Evolutionary conservation across 371 early-diverging fungal genomes (phyloP).

Genomic region (Mortierella polycephala): DNA sequence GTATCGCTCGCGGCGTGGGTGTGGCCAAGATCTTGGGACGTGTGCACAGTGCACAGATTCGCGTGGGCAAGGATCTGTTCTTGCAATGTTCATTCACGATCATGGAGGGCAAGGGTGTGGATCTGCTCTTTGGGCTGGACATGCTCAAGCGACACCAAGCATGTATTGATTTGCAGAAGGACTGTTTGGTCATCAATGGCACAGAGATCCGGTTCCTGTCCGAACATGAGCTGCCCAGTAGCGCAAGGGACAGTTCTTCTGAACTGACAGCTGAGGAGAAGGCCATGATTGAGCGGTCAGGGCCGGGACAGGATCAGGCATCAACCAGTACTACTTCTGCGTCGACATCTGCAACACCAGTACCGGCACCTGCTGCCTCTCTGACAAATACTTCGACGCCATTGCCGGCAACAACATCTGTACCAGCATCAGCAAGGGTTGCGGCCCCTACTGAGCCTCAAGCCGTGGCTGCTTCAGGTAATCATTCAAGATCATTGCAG

Average conservation of each 20-base stretch:
- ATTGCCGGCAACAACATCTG: constrained; percentile 3
- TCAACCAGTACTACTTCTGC: background rate
- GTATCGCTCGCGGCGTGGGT: constrained; percentile 95
- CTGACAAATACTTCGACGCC: constrained; percentile 17
- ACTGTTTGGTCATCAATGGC: constrained; percentile 83
- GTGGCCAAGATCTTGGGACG: constrained; percentile 95
- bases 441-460: background rate
- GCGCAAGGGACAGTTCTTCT: constrained; percentile 19
- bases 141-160: constrained; percentile 92
- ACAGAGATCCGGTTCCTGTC: constrained; percentile 87
- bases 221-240: constrained; percentile 88
- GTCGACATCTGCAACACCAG: background rate
- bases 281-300: constrained; percentile 30
- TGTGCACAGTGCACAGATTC: constrained; percentile 90
- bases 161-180: constrained; percentile 88
- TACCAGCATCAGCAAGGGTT: constrained; percentile 26
- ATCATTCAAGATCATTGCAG: too few relatives aligned
- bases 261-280: constrained; percentile 47
- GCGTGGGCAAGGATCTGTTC: constrained; percentile 74
- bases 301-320: constrained; percentile 38
- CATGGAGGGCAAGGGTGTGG: constrained; percentile 93
- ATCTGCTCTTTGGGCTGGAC: constrained; percentile 94
- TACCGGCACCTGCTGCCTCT: constrained; percentile 8
- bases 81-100: constrained; percentile 92
- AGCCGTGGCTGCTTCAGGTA: background rate